Evolutionary conservation across 441 rosid genomes (phyloP), one percentile per base, ranked within the genome.

Genomic region (Erysimum pusillum): DNA sequence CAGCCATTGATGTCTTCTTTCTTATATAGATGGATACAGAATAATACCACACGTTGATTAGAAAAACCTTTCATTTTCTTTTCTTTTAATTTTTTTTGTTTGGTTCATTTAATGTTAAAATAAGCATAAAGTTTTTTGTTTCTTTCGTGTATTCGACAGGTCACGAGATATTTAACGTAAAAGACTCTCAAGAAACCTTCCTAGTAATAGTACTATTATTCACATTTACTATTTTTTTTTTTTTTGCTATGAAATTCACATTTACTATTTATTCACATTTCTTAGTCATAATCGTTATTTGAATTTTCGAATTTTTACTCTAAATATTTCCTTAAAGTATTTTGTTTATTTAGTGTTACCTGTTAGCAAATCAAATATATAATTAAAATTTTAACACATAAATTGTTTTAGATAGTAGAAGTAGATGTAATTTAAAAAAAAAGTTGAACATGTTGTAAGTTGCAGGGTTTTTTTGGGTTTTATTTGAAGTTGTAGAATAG

Each of bases 11-110:
- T 46, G 53, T 60, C 74, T 44, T 44, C 69, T 67, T 45, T 28
- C 15, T 77, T 78, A 22, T 67, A 78, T 72, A 78, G 81, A 73
- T 77, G 66, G 73, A 41, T 71, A 65, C 76, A 65, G 42, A 71
- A 32, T 66, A 78, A n/a, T n/a, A n/a, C 69, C 68, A 78, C 69
- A 78, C 73, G 76, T 71, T 65, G n/a, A 59, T 32, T n/a, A n/a
- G 59, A 6, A 49, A 32, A 63, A 65, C 9, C 7, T 7, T 31
- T 63, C 52, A 7, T 32, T 63, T 28, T 44, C 1, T 63, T 12
- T 42, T 63, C 14, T 56, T 36, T 35, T 22, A 22, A 22, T 22
- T 22, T 22, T 22, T 22, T 41, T 32, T 22, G 25, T 63, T 69
- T 10, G 36, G 25, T 53, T 63, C n/a, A 71, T 77, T 71, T 71